Percentiles rank a stretch among this genome's conserved stretches.
Evolutionary conservation across 2,329 filamentous ascomycete species (phyloP).

Genomic region (Truncatella angustata): DNA sequence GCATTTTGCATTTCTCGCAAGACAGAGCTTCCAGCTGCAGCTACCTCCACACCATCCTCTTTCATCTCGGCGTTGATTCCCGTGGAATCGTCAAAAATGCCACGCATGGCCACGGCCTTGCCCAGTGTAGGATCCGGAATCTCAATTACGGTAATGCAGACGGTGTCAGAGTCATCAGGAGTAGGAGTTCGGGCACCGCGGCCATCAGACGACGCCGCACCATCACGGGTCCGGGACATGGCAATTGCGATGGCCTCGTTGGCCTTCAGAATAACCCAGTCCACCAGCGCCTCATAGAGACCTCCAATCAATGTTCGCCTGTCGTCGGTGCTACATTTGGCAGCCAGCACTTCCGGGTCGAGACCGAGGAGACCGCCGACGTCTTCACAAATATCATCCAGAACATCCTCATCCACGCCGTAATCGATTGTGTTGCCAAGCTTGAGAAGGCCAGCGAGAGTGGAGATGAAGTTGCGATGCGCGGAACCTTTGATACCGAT

Average conservation of each 20-base stretch:
- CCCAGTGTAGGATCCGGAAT: slow-evolving; percentile 76
- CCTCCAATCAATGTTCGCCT: slow-evolving; percentile 79
- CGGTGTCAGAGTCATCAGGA: slow-evolving; percentile 77
- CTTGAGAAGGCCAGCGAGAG: slow-evolving; percentile 82
- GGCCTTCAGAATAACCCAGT: slow-evolving; percentile 88
- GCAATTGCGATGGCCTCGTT: slow-evolving; percentile 81
- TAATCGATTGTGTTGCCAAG: slow-evolving; percentile 89
- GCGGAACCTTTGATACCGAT: slow-evolving; percentile 90
- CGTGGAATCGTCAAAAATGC: slow-evolving; percentile 86
- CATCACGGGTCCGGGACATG: slow-evolving; percentile 63
- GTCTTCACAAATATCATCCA: slow-evolving; percentile 88
- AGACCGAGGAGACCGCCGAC: slow-evolving; percentile 82
- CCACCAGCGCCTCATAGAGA: slow-evolving; percentile 89
- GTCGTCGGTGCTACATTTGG: slow-evolving; percentile 80
- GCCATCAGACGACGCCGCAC: slow-evolving; percentile 66
- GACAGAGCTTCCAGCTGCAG: slow-evolving; percentile 74
- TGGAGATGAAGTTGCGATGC: slow-evolving; percentile 80
- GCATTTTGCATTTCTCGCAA: slow-evolving; percentile 84
- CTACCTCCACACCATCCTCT: slow-evolving; percentile 82
- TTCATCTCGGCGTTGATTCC: slow-evolving; percentile 99
- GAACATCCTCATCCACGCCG: slow-evolving; percentile 74
- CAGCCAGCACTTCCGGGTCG: slow-evolving; percentile 77
- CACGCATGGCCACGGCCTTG: slow-evolving; percentile 85
- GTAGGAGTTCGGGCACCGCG: slow-evolving; percentile 61
- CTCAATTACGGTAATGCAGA: slow-evolving; percentile 85